These are phyloP conservation scores for Chalaropsis ovoidea DNA, from an alignment of 2,329 filamentous ascomycete genomes.

Conservation along the genomic window DNA sequence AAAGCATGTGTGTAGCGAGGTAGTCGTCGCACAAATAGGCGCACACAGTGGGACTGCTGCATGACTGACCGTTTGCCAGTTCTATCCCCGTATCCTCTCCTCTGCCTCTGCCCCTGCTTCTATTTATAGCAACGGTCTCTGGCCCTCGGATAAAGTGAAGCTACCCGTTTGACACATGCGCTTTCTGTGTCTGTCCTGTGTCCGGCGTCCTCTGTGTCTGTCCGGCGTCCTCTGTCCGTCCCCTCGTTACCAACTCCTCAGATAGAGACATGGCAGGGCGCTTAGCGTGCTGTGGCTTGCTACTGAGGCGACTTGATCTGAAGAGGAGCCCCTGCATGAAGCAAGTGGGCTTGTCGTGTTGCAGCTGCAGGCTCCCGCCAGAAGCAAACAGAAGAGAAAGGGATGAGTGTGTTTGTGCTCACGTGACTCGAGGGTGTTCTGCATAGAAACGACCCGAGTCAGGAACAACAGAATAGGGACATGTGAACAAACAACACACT, in stretches of 20 bases:
- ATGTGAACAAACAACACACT: not conserved
- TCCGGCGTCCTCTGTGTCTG: not conserved
- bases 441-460: not conserved
- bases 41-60: not conserved
- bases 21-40: not conserved
- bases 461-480: not conserved
- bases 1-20: not conserved
- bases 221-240: not conserved
- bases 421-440: not conserved
- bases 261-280: slow-evolving; percentile 9
- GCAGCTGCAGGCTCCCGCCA: not conserved
- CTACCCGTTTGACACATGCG: not conserved
- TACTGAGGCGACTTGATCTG: not conserved
- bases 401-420: not conserved
- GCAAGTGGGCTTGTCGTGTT: not conserved
- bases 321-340: slow-evolving; percentile 6
- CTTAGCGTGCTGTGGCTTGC: slow-evolving; percentile 1
- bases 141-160: not conserved
- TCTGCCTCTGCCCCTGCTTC: too few relatives aligned
- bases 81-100: not conserved
- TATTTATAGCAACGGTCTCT: not conserved
- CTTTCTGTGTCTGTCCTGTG: not conserved
- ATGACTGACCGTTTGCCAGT: not conserved
- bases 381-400: not conserved
- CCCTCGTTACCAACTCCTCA: slow-evolving; percentile 8